These are phyloP conservation scores for Ascochyta pisi DNA, from an alignment of 2,329 filamentous ascomycete species.

Conservation along the genomic window DNA sequence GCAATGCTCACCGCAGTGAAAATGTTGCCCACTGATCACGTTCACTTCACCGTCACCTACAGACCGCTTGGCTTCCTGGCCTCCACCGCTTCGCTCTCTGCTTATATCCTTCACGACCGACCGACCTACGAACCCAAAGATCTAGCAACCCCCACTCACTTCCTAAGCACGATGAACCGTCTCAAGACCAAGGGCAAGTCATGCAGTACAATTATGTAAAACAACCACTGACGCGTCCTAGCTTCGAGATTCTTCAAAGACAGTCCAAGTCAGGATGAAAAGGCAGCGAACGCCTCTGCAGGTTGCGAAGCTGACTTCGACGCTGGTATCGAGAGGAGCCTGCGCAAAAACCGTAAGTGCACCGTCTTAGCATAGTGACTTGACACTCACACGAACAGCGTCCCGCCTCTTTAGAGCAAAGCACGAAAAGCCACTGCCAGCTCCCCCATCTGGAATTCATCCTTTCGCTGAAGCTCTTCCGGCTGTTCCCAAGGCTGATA, in stretches of 20 bases:
- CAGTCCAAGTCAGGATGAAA: conserved; percentile 26
- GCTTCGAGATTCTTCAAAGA: conserved; percentile 34
- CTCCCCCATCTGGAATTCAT: neutral
- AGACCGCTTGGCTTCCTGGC: neutral
- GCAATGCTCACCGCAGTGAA: neutral
- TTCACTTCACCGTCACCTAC: conserved; percentile 9
- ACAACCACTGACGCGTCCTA: conserved; percentile 2
- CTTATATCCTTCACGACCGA: neutral
- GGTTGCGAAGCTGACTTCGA: conserved; percentile 14
- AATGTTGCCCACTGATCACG: neutral
- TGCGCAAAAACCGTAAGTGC: conserved; percentile 28
- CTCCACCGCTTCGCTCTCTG: neutral
- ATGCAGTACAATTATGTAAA: neutral
- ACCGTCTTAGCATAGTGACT: neutral
- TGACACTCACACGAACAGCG: conserved; percentile 15
- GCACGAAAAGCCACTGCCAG: neutral
- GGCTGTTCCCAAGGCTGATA: neutral
- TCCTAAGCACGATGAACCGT: conserved; percentile 22
- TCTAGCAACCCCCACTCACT: neutral
- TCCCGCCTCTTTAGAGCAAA: conserved; percentile 7
- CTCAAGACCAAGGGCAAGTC: conserved; percentile 28
- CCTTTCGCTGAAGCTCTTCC: neutral
- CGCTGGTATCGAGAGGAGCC: conserved; percentile 22
- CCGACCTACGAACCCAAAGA: too few species aligned
- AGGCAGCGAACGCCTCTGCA: conserved; percentile 11